Percentiles rank a stretch among this genome's conserved stretches.
Evolutionary conservation across 2,329 filamentous ascomycete genomes (phyloP).

Genomic region (Arthrinium puccinioides): DNA sequence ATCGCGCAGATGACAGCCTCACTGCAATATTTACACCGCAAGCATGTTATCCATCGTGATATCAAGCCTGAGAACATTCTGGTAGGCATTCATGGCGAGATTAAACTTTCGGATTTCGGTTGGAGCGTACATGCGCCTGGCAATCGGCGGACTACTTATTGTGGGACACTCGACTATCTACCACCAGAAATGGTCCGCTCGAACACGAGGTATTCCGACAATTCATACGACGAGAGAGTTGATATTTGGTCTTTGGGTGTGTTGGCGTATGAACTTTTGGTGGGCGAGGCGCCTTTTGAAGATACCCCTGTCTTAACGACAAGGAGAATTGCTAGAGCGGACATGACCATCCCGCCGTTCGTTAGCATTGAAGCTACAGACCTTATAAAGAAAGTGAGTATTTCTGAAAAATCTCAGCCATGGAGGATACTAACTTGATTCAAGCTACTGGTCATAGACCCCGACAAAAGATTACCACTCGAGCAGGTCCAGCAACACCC

Average conservation of each 20-base stretch:
- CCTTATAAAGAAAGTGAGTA: too few relatives aligned
- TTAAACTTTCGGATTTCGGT: constrained; percentile 22
- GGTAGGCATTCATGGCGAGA: constrained; percentile 19
- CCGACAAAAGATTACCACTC: too few relatives aligned
- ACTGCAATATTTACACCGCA: constrained; percentile 21
- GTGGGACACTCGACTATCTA: background rate
- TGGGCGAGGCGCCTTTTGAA: constrained; percentile 7
- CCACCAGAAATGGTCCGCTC: background rate
- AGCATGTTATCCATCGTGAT: constrained; percentile 23
- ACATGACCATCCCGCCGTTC: too few relatives aligned
- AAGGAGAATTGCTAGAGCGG: constrained; percentile 6
- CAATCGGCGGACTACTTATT: constrained; percentile 11
- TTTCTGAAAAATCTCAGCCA: too few relatives aligned
- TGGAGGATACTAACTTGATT: too few relatives aligned
- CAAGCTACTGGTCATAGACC: too few relatives aligned
- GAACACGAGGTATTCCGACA: too few relatives aligned
- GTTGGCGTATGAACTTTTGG: constrained; percentile 6
- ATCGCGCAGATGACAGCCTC: constrained; percentile 60
- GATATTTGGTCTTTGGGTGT: constrained; percentile 5
- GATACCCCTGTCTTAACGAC: constrained; percentile 4
- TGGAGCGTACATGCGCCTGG: constrained; percentile 20
- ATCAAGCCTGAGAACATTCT: constrained; percentile 28
- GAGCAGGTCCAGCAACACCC: too few relatives aligned
- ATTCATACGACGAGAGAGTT: background rate
- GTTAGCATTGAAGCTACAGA: too few relatives aligned